Evolutionary conservation across 2,329 filamentous ascomycete species (phyloP).

Genomic region (Colletotrichum sp.): DNA sequence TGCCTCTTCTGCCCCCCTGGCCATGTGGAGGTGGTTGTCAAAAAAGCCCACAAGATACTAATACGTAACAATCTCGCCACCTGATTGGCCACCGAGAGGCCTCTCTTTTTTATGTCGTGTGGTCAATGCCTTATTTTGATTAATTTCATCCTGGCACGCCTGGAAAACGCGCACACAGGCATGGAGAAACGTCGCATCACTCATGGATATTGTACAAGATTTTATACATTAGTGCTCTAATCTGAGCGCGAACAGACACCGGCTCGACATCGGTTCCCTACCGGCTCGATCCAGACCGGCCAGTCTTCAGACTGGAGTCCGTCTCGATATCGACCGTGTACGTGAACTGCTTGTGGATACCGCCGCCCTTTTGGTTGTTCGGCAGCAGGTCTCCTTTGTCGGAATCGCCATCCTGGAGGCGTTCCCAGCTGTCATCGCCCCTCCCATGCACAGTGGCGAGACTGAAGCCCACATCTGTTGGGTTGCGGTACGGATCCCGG

Average conservation of each 20-base stretch:
- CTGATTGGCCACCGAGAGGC: not conserved
- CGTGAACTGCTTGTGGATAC: slow-evolving; percentile 19
- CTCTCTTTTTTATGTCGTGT: not conserved
- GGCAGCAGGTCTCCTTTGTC: slow-evolving; percentile 18
- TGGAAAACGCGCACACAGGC: not conserved
- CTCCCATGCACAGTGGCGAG: slow-evolving; percentile 12
- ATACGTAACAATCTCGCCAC: not conserved
- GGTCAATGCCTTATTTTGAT: slow-evolving; percentile 3
- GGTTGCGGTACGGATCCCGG: slow-evolving; percentile 14
- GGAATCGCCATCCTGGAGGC: slow-evolving; percentile 20
- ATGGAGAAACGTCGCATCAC: not conserved
- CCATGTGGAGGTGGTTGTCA: not conserved
- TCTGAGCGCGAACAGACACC: not conserved
- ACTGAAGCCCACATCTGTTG: slow-evolving; percentile 19
- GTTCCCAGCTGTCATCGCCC: slow-evolving; percentile 20
- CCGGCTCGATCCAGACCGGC: not conserved
- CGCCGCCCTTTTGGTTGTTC: not conserved
- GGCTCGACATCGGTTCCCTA: not conserved
- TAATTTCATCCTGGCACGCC: not conserved
- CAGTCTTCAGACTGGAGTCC: not conserved
- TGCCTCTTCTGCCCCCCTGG: not conserved
- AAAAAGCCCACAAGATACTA: not conserved
- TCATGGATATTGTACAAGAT: slow-evolving; percentile 9
- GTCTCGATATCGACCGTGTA: slow-evolving; percentile 18
- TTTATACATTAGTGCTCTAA: slow-evolving; percentile 6